A percentile compares a stretch with the other conserved stretches of the same genome.
phyloP scores from a whole-genome alignment of 495 filamentous ascomycete genomes.

The Xylaria bambusicola region DNA sequence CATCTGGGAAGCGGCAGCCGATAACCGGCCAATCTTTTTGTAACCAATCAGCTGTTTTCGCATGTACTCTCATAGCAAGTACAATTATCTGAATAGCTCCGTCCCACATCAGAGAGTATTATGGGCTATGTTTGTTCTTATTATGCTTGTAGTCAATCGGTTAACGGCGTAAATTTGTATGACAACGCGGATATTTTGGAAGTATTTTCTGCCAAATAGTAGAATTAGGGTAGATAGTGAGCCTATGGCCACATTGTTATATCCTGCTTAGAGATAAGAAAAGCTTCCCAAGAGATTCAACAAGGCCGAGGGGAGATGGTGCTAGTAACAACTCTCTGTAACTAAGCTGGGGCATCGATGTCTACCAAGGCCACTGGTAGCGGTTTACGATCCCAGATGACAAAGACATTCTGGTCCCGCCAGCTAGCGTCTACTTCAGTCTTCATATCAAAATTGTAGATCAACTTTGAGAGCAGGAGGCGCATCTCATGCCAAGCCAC shows the following conservation, averaged over 20 bases:
- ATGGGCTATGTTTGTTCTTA: no score
- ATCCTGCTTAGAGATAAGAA: neutral
- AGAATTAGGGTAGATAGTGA: neutral
- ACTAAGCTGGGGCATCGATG: neutral
- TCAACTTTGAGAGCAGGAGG: conserved; percentile 41
- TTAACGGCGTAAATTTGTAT: no score
- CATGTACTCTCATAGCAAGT: no score
- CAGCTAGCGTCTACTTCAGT: conserved; percentile 36
- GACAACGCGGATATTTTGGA: no score
- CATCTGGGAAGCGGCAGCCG: no score
- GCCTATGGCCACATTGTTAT: neutral
- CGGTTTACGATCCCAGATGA: conserved; percentile 35
- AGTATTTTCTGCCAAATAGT: no score
- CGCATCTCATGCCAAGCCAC: conserved; percentile 44
- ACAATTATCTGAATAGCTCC: no score
- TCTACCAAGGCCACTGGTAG: conserved; percentile 4
- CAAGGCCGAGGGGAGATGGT: neutral
- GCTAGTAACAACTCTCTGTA: neutral
- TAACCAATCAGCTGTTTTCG: no score
- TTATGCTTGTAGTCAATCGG: no score
- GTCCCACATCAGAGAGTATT: no score
- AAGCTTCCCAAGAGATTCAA: neutral
- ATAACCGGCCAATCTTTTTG: no score
- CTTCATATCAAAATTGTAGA: conserved; percentile 43
- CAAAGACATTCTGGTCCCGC: conserved; percentile 21